Conservation (phyloP, 108 stramenopile species). For the Pseudonitzschia delicatissima region DNA sequence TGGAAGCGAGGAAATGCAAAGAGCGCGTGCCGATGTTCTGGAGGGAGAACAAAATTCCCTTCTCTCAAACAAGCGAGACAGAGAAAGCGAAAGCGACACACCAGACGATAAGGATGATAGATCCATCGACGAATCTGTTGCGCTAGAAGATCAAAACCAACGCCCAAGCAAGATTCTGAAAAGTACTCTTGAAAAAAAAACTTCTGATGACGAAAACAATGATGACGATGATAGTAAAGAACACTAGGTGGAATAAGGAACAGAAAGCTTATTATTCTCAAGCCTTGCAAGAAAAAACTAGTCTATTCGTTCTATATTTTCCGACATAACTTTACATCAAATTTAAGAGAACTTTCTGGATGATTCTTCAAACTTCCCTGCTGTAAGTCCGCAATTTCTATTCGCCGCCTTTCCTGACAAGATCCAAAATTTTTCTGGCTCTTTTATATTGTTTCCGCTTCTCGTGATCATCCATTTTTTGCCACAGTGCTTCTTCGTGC, state of each 20-base stretch:
- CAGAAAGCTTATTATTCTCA: no score
- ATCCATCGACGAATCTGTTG: no score
- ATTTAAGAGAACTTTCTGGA: no score
- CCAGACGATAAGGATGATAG: neutral
- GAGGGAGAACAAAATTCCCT: neutral
- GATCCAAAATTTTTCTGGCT: conserved; percentile 66
- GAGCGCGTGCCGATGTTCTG: neutral
- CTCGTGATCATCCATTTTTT: conserved; percentile 64
- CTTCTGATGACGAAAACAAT: neutral
- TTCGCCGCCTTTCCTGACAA: conserved; percentile 42
- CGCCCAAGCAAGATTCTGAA: neutral
- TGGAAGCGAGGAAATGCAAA: neutral
- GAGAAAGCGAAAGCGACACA: neutral
- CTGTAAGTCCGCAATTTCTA: no score
- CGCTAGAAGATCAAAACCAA: neutral
- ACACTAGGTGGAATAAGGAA: no score
- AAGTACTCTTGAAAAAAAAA: conserved; percentile 2
- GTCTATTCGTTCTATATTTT: neutral
- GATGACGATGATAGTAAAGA: neutral
- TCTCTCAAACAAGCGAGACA: neutral
- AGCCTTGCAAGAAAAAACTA: neutral
- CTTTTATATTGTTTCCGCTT: conserved; percentile 84
- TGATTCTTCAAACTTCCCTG: no score
- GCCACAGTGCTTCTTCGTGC: conserved; percentile 51
- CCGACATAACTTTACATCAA: no score